Conservation (phyloP, 306 rosid genomes). For the Lathyrus tuberosus region DNA sequence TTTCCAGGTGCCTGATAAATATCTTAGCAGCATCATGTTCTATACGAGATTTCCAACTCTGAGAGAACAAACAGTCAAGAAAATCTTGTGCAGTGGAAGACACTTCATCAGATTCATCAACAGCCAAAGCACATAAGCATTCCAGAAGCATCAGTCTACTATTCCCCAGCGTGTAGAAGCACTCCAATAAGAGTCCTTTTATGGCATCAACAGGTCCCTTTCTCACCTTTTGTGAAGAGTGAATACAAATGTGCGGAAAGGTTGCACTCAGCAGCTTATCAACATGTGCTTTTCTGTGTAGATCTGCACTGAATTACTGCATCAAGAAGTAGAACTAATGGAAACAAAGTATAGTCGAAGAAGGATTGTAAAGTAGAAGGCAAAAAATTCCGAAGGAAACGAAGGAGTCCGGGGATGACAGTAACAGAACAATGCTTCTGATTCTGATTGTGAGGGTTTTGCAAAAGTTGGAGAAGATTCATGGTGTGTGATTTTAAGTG, state of each 20-base stretch:
- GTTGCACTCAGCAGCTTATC: conserved; percentile 70
- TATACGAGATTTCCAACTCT: conserved; percentile 47
- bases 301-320: conserved; percentile 76
- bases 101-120: conserved; percentile 78
- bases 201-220: conserved; percentile 78
- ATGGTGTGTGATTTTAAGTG: conserved; percentile 61
- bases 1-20: conserved; percentile 81
- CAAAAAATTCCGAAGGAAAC: conserved; percentile 57
- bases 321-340: conserved; percentile 80
- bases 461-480: conserved; percentile 75
- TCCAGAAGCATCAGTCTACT: conserved; percentile 94
- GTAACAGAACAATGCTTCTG: conserved; percentile 48
- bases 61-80: conserved; percentile 60
- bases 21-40: conserved; percentile 63
- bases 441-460: conserved; percentile 47
- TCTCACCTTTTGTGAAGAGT: conserved; percentile 82
- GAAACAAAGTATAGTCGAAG: conserved; percentile 82
- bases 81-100: conserved; percentile 74
- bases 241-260: conserved; percentile 81
- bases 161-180: conserved; percentile 60
- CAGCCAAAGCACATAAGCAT: conserved; percentile 75
- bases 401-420: conserved; percentile 53
- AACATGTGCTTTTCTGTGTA: conserved; percentile 55
- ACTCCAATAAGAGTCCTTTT: conserved; percentile 67
- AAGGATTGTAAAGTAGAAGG: conserved; percentile 65